These are phyloP conservation scores for Fusarium humuli DNA, from an alignment of 2,329 filamentous ascomycete genomes.

Conservation along the genomic window DNA sequence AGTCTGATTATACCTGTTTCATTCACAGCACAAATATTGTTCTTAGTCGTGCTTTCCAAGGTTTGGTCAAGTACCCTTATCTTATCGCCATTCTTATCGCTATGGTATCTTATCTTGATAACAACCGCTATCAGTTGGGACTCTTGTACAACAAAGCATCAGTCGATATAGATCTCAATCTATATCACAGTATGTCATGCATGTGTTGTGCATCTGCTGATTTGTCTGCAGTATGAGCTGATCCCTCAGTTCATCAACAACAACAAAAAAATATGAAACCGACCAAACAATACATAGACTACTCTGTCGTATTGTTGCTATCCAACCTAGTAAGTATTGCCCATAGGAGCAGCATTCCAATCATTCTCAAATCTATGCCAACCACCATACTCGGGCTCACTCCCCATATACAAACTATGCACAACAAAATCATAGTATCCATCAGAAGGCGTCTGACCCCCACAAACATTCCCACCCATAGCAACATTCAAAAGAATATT, in stretches of 20 bases:
- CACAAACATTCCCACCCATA: constrained; percentile 70
- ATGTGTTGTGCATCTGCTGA: constrained; percentile 8
- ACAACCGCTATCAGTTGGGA: neutral
- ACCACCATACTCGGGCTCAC: constrained; percentile 63
- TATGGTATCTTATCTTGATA: neutral
- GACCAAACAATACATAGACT: neutral
- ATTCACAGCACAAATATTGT: too few relatives aligned
- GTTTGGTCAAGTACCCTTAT: too few relatives aligned
- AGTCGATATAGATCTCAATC: constrained; percentile 2
- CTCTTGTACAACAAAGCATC: neutral
- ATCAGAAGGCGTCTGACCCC: constrained; percentile 62
- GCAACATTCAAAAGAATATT: constrained; percentile 70
- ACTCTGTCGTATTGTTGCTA: neutral
- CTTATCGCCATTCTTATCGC: too few relatives aligned
- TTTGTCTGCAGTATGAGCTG: neutral
- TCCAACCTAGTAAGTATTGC: constrained; percentile 50
- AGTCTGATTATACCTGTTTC: too few relatives aligned
- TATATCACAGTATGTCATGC: constrained; percentile 3
- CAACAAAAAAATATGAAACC: neutral
- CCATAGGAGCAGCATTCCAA: constrained; percentile 53
- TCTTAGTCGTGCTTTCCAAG: too few relatives aligned
- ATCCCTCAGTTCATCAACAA: neutral
- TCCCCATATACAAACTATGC: constrained; percentile 63
- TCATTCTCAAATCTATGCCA: constrained; percentile 66
- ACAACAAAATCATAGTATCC: constrained; percentile 69